A percentile compares a stretch with the other conserved stretches of the same genome.
phyloP scores from a whole-genome alignment of 305 asterid species.

The Ilex paraguariensis region DNA sequence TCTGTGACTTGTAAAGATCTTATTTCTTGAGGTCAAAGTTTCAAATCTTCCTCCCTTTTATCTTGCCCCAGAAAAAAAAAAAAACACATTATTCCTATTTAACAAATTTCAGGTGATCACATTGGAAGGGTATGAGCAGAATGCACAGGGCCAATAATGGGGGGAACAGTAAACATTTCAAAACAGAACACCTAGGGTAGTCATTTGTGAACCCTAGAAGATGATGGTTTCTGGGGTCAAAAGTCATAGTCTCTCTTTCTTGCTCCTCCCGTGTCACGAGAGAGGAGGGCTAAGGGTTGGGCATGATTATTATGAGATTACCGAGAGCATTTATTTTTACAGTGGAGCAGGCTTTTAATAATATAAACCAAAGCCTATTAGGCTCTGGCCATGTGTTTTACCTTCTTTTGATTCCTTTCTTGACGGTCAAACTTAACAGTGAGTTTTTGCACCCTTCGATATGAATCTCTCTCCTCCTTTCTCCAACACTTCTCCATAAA shows the following conservation, averaged over 20 bases:
- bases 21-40: too few species aligned
- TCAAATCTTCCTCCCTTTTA: too few species aligned
- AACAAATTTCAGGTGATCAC: too few species aligned
- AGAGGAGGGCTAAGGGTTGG: constrained; percentile 4
- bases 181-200: too few species aligned
- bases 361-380: constrained; percentile 3
- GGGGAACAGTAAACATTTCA: too few species aligned
- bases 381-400: constrained; percentile 45
- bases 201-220: constrained; percentile 1
- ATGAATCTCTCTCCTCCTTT: constrained; percentile 8
- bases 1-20: too few species aligned
- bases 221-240: constrained; percentile 28
- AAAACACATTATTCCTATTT: too few species aligned
- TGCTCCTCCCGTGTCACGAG: background rate
- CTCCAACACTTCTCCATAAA: constrained; percentile 18
- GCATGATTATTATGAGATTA: constrained; percentile 38
- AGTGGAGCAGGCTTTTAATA: constrained; percentile 27
- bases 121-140: too few species aligned
- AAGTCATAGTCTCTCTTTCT: constrained; percentile 15
- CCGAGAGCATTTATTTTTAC: constrained; percentile 33
- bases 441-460: constrained; percentile 44
- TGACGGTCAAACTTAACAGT: constrained; percentile 60
- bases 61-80: too few species aligned
- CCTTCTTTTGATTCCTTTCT: constrained; percentile 55
- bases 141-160: too few species aligned